Base-by-base conservation (phyloP, 768 basidiomycete genomes). In the Xerocomellus amylosporus region DNA sequence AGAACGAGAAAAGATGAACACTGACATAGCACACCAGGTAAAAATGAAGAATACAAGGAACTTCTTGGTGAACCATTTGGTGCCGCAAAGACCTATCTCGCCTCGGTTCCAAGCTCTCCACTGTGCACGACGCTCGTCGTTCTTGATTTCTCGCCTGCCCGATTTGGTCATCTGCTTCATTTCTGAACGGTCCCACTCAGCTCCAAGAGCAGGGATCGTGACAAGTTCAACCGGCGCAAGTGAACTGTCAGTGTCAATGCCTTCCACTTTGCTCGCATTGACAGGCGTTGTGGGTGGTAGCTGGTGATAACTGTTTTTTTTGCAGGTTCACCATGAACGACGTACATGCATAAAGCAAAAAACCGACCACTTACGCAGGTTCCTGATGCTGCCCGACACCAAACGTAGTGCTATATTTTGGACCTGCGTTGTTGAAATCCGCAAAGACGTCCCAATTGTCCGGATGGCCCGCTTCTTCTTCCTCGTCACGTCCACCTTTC, bases 351-450 rank as follows among this genome's bases (percentile, higher is more conserved):
- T 28, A n/a, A 46, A 33, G 33, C 41, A 50, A 10, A 38, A 22
- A 28, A 30, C 5, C 19, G 56, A 59, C 8, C 46, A 72, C 79
- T 67, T 54, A 85, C 86, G 75, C 82, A 56, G 76, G 61, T 17
- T 75, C 71, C 20, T 68, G 75, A 30, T 72, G 69, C 46, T 73
- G 66, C 8, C 69, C 69, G 8, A 72, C 40, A 19, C 76, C 80
- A 66, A 87, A 85, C 7, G 85, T 78, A 20, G 77, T 73, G 63
- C 86, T 88, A 62, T 93, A 93, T 51, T 80, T 76, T 20, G 90
- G 91, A 2, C 91, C 91, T 6, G 82, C 70, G 61, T 93, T 93
- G 74, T 93, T 93, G 71, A 93, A 93, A 72, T 93, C 91, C 20
- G 91, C 88, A 66, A 84, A 93, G 42, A 93, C 84, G 68, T 93